Percentiles rank a stretch among this genome's conserved stretches.
These are phyloP conservation scores for Gyromitra esculenta DNA, from an alignment of 2,329 filamentous ascomycete species.

Conservation along the genomic window DNA sequence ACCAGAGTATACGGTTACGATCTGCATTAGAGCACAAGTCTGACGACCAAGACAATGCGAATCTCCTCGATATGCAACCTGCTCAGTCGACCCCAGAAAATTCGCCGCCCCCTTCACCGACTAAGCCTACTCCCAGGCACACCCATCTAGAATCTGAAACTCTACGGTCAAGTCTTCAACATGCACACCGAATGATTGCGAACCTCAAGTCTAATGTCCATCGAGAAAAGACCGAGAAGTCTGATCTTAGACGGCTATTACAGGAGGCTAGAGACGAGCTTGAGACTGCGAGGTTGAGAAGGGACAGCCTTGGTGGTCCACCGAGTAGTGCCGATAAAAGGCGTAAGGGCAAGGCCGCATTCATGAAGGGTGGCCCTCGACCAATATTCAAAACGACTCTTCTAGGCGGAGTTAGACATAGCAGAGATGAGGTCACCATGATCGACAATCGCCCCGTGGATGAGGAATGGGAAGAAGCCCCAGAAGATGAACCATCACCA, in stretches of 20 bases:
- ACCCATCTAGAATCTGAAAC: slow-evolving; percentile 94
- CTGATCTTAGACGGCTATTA: slow-evolving; percentile 92
- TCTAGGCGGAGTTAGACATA: slow-evolving; percentile 78
- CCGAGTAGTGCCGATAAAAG: slow-evolving; percentile 70
- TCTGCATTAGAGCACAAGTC: slow-evolving; percentile 71
- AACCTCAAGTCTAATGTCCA: slow-evolving; percentile 94
- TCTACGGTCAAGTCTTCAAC: slow-evolving; percentile 88
- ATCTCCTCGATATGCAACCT: slow-evolving; percentile 60
- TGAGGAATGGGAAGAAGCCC: slow-evolving; percentile 70
- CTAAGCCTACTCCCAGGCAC: slow-evolving; percentile 90
- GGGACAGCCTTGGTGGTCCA: slow-evolving; percentile 61
- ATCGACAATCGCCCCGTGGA: slow-evolving; percentile 94
- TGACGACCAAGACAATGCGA: slow-evolving; percentile 70
- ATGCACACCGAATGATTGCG: slow-evolving; percentile 96
- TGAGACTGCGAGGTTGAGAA: slow-evolving; percentile 69
- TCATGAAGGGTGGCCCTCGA: slow-evolving; percentile 74
- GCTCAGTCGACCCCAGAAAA: slow-evolving; percentile 83
- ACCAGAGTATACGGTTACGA: slow-evolving; percentile 69
- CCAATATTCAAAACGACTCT: slow-evolving; percentile 69
- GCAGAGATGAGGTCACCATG: slow-evolving; percentile 78
- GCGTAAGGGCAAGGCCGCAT: slow-evolving; percentile 71
- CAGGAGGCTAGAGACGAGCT: slow-evolving; percentile 95
- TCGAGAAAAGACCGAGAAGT: slow-evolving; percentile 97
- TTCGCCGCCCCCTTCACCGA: slow-evolving; percentile 87
- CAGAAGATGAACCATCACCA: slow-evolving; percentile 63